Evolutionary conservation across 129 eudicot species (phyloP), one percentile per base, ranked within the genome.

Genomic region (Arctium lappa): DNA sequence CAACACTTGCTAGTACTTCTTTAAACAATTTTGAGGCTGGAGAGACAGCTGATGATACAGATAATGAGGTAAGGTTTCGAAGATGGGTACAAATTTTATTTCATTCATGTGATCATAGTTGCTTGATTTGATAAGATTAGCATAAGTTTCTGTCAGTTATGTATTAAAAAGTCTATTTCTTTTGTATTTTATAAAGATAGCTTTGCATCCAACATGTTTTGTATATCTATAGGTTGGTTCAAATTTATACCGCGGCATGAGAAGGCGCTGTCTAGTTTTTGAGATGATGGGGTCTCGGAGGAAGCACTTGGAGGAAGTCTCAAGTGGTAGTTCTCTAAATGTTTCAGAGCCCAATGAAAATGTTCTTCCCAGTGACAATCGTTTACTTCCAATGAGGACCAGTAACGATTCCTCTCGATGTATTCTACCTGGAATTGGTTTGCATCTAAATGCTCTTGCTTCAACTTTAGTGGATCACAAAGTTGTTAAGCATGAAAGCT

Each of bases 191-290:
- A 38, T 37, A 18, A 36, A 72, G 27, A 33, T 40, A n/a, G 15
- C 0, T 46, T 46, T 72, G 18, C 37, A 72, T 31, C 22, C 36
- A 33, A 40, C 34, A n/a, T 36, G 66, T 53, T 71, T n/a, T 80
- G 48, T 72, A 8, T 78, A 40, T 83, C 3, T 89, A 72, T 72
- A 95, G 99, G 63, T 62, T 75, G 88, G 88, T 81, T 84, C 90
- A 15, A 91, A 88, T 89, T 85, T 91, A 46, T 85, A 88, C 40
- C 92, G 93, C 74, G 94, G 93, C 27, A 90, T 89, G 90, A 88
- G 97, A 87, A 90, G 98, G 63, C 97, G 99, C 4, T 93, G 99
- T 86, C 82, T 96, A 18, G 92, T 90, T 56, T 96, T 91, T 82
- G 98, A 96, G 87, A 88, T 91, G 92, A 78, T 62, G 53, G 99